phyloP scores from a whole-genome alignment of 1,284 basidiomycete genomes.

The Ustilago lituana region DNA sequence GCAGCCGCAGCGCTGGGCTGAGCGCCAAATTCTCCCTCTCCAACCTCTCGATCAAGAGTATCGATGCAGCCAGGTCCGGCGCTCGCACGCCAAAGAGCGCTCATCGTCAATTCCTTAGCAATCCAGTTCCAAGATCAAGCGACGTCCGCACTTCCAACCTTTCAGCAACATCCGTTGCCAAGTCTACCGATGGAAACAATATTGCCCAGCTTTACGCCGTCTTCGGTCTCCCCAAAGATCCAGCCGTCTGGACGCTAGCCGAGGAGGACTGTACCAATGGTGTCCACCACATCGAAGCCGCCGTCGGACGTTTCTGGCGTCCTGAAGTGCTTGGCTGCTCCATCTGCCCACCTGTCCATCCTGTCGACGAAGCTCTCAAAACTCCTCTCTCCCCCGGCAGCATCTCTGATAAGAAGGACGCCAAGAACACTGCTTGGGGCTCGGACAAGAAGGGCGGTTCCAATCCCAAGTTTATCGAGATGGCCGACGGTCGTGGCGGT shows the following conservation, averaged over 20 bases:
- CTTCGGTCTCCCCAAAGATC: conserved; percentile 70
- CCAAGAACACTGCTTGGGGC: conserved; percentile 34
- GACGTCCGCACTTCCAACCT: conserved; percentile 20
- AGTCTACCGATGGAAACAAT: conserved; percentile 58
- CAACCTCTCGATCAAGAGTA: conserved; percentile 40
- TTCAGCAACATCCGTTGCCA: conserved; percentile 18
- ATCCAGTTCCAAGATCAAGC: conserved; percentile 9
- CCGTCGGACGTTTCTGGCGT: conserved; percentile 90
- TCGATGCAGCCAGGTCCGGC: conserved; percentile 12
- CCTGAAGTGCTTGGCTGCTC: conserved; percentile 77
- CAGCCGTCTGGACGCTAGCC: conserved; percentile 81
- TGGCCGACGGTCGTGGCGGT: conserved; percentile 61
- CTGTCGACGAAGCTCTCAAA: conserved; percentile 18
- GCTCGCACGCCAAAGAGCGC: conserved; percentile 25
- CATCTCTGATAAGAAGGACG: conserved; percentile 27
- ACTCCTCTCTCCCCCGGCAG: conserved; percentile 20
- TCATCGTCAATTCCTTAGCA: conserved; percentile 24
- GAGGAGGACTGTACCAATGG: conserved; percentile 86
- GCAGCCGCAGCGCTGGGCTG: conserved; percentile 22
- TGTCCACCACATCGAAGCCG: conserved; percentile 84
- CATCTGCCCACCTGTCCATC: conserved; percentile 69
- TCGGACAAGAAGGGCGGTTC: conserved; percentile 51
- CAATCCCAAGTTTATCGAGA: conserved; percentile 64
- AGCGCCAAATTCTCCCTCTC: conserved; percentile 45
- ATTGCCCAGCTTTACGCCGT: conserved; percentile 70